A percentile compares a stretch with the other conserved stretches of the same genome.
phyloP scores from a whole-genome alignment of 768 basidiomycete genomes.

The Leucosporidium creatinivorum region DNA sequence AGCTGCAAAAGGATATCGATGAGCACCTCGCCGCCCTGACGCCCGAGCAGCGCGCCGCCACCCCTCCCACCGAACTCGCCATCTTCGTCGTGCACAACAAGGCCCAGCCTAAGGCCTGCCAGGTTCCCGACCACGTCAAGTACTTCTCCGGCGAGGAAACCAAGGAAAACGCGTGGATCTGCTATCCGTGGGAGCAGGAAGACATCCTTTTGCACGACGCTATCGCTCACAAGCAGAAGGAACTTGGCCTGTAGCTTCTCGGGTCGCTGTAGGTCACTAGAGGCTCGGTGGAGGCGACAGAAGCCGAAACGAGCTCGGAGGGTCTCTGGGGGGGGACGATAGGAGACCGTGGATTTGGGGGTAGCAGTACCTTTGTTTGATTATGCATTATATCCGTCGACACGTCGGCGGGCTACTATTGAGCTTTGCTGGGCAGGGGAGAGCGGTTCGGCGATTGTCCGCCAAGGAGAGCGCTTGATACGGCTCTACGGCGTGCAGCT shows the following conservation, averaged over 20 bases:
- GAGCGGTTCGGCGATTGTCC: no score
- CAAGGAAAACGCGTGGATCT: slow-evolving; percentile 41
- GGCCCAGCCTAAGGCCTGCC: slow-evolving; percentile 71
- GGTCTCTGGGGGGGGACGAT: no score
- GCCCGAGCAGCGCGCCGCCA: slow-evolving; percentile 44
- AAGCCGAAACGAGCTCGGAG: no score
- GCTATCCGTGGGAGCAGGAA: slow-evolving; percentile 43
- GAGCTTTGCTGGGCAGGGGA: no score
- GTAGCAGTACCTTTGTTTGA: no score
- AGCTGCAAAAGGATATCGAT: slow-evolving; percentile 76
- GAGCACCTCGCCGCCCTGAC: slow-evolving; percentile 37
- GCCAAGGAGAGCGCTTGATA: no score
- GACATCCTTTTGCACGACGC: slow-evolving; percentile 30
- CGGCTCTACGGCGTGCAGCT: no score
- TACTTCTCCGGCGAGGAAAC: slow-evolving; percentile 76
- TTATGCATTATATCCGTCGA: no score
- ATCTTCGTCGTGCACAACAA: slow-evolving; percentile 96
- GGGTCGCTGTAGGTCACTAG: not conserved
- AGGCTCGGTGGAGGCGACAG: not conserved
- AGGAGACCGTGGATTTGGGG: no score
- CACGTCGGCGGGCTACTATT: no score
- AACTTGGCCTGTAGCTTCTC: not conserved
- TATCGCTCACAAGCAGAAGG: slow-evolving; percentile 19
- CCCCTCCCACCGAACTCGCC: slow-evolving; percentile 73
- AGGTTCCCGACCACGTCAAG: slow-evolving; percentile 57